These are phyloP conservation scores for Aspergillus eucalypticola DNA, from an alignment of 2,329 filamentous ascomycete species.

Conservation along the genomic window DNA sequence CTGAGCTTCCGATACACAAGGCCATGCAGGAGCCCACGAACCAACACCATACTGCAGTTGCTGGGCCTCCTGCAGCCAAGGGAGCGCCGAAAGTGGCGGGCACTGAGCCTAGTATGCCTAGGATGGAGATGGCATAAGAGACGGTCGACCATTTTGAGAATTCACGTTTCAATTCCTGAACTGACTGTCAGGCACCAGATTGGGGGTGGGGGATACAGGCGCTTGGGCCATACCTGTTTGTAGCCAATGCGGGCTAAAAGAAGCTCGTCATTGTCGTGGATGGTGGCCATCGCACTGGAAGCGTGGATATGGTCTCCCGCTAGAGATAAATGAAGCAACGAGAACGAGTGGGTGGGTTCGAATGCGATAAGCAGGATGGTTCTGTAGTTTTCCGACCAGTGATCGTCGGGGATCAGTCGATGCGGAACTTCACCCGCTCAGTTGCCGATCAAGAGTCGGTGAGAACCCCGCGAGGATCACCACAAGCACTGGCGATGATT, in stretches of 20 bases:
- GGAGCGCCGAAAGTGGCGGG: constrained; percentile 64
- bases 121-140: constrained; percentile 66
- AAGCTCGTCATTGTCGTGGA: constrained; percentile 60
- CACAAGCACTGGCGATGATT: not conserved
- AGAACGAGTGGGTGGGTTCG: no score
- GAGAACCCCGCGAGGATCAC: constrained; percentile 10
- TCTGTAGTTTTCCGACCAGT: not conserved
- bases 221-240: constrained; percentile 52
- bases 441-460: constrained; percentile 16
- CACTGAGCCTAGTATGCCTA: constrained; percentile 65
- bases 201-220: no score
- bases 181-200: not conserved
- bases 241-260: constrained; percentile 64
- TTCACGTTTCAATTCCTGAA: constrained; percentile 60
- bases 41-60: constrained; percentile 67
- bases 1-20: constrained; percentile 64
- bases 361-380: not conserved
- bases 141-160: constrained; percentile 68
- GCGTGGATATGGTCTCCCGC: not conserved
- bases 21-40: constrained; percentile 65
- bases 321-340: not conserved
- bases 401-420: not conserved
- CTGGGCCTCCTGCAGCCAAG: constrained; percentile 60
- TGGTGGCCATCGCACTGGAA: constrained; percentile 38
- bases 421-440: not conserved